Conservation (phyloP, 768 basidiomycete genomes). For the Xerocomellus intermedius region DNA sequence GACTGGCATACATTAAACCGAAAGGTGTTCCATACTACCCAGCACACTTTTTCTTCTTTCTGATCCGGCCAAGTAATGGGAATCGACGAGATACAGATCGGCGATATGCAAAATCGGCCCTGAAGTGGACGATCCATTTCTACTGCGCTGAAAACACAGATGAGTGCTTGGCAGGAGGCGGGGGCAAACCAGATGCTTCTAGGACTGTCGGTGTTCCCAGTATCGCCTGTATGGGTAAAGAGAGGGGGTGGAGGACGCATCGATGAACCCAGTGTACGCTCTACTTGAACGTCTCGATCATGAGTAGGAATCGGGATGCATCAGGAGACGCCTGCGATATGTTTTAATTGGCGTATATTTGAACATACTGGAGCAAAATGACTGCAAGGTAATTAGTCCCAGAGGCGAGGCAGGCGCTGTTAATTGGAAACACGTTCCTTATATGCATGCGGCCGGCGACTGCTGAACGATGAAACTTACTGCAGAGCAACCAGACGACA, state of each 20-base stretch:
- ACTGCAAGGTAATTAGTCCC: too few species aligned
- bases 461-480: too few species aligned
- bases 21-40: neutral
- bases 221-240: too few species aligned
- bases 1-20: neutral
- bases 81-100: neutral
- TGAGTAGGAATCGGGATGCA: too few species aligned
- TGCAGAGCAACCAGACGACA: neutral
- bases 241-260: neutral
- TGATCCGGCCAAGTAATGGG: neutral
- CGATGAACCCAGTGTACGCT: neutral
- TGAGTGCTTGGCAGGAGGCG: too few species aligned
- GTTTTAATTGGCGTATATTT: neutral
- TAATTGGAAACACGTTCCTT: too few species aligned
- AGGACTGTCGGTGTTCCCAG: neutral
- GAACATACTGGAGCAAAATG: neutral
- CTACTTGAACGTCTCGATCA: too few species aligned
- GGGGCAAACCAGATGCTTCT: too few species aligned
- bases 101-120: neutral
- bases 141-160: neutral
- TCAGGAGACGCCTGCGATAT: neutral
- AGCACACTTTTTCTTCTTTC: neutral
- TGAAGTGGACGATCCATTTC: neutral
- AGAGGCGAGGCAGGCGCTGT: too few species aligned
- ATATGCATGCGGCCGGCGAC: too few species aligned